These are phyloP conservation scores for Aspergillus flavus DNA, from an alignment of 2,329 filamentous ascomycete species.

Conservation along the genomic window DNA sequence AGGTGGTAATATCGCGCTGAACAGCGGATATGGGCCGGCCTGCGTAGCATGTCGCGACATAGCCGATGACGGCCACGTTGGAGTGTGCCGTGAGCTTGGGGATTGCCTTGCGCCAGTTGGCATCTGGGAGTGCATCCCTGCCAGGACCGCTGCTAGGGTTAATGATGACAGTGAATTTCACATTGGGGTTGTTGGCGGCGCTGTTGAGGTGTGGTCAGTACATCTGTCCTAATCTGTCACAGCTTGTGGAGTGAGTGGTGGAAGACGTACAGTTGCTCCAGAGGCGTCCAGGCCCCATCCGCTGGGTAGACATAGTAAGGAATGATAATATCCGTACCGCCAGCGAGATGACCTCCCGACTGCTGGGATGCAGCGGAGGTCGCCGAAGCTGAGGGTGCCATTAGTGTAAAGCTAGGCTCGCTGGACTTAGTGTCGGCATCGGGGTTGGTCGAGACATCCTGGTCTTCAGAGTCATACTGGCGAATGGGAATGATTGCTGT, in stretches of 20 bases:
- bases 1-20: conserved; percentile 12
- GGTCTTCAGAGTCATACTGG: background rate
- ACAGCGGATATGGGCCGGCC: conserved; percentile 6
- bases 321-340: conserved; percentile 10
- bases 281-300: conserved; percentile 18
- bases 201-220: background rate
- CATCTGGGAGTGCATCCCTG: conserved; percentile 8
- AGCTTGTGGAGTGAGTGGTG: background rate
- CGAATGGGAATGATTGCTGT: background rate
- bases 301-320: conserved; percentile 25
- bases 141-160: conserved; percentile 24
- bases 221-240: too few species aligned
- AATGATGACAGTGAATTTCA: conserved; percentile 26
- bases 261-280: conserved; percentile 16
- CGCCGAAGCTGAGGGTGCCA: background rate
- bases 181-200: conserved; percentile 16
- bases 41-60: conserved; percentile 10
- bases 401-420: background rate
- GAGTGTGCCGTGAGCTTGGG: conserved; percentile 6
- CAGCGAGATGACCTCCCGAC: background rate
- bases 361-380: background rate
- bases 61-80: conserved; percentile 15
- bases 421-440: background rate
- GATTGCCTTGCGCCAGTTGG: conserved; percentile 10
- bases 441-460: too few species aligned